A percentile compares a stretch with the other conserved stretches of the same genome.
Evolutionary conservation across 176 grass and related monocot genomes (phyloP).

Genomic region (Musa troglodytarum): DNA sequence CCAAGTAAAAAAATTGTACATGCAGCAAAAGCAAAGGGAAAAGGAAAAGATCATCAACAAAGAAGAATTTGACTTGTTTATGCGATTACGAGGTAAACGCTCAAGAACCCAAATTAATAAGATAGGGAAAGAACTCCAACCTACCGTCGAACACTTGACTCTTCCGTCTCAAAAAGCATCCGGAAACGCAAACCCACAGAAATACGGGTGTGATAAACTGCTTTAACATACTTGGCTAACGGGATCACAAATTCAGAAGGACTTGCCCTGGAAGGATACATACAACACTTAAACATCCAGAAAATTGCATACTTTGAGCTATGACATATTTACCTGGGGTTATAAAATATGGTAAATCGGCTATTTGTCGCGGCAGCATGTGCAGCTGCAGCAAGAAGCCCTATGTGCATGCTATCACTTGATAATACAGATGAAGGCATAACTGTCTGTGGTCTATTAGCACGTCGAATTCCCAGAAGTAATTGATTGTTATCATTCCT

Average conservation of each 20-base stretch:
- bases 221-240: slow-evolving; percentile 85
- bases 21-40: background rate
- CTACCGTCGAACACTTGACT: slow-evolving; percentile 89
- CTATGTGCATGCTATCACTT: slow-evolving; percentile 99
- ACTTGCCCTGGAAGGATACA: slow-evolving; percentile 55
- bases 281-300: background rate
- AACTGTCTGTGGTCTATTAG: slow-evolving; percentile 76
- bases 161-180: slow-evolving; percentile 99
- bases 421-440: slow-evolving; percentile 98
- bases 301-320: background rate
- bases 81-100: background rate
- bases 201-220: slow-evolving; percentile 93
- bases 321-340: slow-evolving; percentile 56
- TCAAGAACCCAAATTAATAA: background rate
- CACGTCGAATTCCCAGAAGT: slow-evolving; percentile 85
- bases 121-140: slow-evolving; percentile 15
- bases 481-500: slow-evolving; percentile 98
- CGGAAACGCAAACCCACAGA: slow-evolving; percentile 96
- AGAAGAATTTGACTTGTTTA: background rate
- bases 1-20: slow-evolving; percentile 13
- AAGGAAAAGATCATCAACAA: background rate
- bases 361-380: slow-evolving; percentile 96
- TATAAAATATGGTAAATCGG: slow-evolving; percentile 97
- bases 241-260: slow-evolving; percentile 97
- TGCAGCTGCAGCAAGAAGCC: slow-evolving; percentile 90